These are phyloP conservation scores for Atalantia buxifolia DNA, from an alignment of 345 rosid species.

Conservation along the genomic window DNA sequence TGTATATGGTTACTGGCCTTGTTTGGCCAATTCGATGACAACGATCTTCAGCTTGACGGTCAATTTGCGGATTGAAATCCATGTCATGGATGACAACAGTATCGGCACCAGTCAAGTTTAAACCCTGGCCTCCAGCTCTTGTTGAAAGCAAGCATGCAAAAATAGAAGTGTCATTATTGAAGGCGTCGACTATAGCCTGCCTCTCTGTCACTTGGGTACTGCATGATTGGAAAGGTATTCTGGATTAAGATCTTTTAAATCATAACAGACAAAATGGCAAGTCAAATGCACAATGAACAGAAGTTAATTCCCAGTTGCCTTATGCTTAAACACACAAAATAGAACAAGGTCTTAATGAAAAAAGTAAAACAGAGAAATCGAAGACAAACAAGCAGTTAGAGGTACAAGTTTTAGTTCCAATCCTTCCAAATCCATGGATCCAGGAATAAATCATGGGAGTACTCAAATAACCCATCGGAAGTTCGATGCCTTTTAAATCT, in stretches of 20 bases:
- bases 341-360: neutral
- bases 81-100: constrained; percentile 84
- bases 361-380: neutral
- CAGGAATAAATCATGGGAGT: neutral
- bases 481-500: too few relatives aligned
- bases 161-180: constrained; percentile 74
- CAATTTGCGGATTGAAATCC: constrained; percentile 99
- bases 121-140: constrained; percentile 97
- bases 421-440: neutral
- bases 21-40: constrained; percentile 97
- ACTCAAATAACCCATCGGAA: neutral
- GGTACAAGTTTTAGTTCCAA: neutral
- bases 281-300: neutral
- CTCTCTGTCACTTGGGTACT: constrained; percentile 90
- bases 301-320: too few relatives aligned
- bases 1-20: constrained; percentile 83
- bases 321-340: neutral
- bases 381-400: neutral
- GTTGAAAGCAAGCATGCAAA: constrained; percentile 87
- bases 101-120: constrained; percentile 92
- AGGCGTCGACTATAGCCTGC: constrained; percentile 82
- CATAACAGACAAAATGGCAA: neutral
- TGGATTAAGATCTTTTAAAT: neutral
- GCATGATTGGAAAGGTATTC: constrained; percentile 26
- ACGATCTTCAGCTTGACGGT: constrained; percentile 92